A percentile compares a stretch with the other conserved stretches of the same genome.
phyloP scores from a whole-genome alignment of 805 yeast genomes.

The Yamadazyma endophytica region DNA sequence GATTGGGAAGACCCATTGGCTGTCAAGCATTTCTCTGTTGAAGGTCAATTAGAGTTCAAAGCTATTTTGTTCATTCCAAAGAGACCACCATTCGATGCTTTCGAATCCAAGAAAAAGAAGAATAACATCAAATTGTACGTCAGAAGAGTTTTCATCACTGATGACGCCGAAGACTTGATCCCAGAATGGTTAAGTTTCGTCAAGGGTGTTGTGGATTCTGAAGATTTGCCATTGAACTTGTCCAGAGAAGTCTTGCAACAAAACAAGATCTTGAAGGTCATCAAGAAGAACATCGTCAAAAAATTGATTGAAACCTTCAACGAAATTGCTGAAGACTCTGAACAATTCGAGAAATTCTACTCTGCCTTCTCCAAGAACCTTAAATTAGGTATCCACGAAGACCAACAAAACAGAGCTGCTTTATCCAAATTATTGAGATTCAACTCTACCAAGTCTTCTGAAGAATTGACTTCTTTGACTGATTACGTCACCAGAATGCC shows the following conservation, averaged over 20 bases:
- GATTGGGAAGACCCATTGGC: constrained; percentile 99
- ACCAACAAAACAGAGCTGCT: constrained; percentile 93
- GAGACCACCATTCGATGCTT: constrained; percentile 98
- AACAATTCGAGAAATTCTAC: constrained; percentile 98
- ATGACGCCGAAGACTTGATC: constrained; percentile 97
- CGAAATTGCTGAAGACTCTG: constrained; percentile 98
- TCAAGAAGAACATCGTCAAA: constrained; percentile 98
- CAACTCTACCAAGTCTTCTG: constrained; percentile 93
- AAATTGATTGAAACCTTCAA: constrained; percentile 97
- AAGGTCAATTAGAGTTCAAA: constrained; percentile 99
- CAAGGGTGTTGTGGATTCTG: constrained; percentile 99
- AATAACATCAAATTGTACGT: constrained; percentile 97
- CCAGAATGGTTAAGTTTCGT: constrained; percentile 99
- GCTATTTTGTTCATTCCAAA: constrained; percentile 96
- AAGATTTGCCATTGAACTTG: constrained; percentile 98
- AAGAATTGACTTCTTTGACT: constrained; percentile 89
- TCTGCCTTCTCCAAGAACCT: constrained; percentile 96
- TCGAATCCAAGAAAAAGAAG: constrained; percentile 99
- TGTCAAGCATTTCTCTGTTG: constrained; percentile 98
- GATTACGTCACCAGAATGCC: constrained; percentile 99
- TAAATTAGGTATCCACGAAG: constrained; percentile 99
- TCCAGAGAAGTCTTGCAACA: constrained; percentile 99
- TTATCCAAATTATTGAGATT: constrained; percentile 95
- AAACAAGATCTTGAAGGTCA: constrained; percentile 98
- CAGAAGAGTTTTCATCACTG: constrained; percentile 99